Conservation (phyloP, 306 rosid species). For the Dalbergia cultrata region DNA sequence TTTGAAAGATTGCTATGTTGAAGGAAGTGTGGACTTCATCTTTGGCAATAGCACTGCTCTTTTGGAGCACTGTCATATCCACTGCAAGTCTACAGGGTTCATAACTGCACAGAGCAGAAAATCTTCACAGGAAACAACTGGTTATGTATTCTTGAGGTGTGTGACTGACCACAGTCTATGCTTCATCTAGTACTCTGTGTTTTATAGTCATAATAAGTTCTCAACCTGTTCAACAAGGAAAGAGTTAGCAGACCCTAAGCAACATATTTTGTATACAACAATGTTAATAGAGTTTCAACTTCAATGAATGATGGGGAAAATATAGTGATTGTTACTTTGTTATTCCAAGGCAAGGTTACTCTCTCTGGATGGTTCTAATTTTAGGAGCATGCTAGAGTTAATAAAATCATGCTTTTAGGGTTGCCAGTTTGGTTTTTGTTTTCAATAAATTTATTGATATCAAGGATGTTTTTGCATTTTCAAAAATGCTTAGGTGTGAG, state of each 20-base stretch:
- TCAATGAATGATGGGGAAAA: slow-evolving; percentile 36
- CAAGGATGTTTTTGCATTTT: too few species aligned
- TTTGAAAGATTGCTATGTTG: slow-evolving; percentile 92
- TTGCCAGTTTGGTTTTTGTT: background rate
- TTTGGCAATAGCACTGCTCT: slow-evolving; percentile 98
- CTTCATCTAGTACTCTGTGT: slow-evolving; percentile 5
- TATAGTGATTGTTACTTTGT: slow-evolving; percentile 29
- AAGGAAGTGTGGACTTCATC: slow-evolving; percentile 97
- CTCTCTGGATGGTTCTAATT: slow-evolving; percentile 17
- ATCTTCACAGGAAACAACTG: slow-evolving; percentile 92
- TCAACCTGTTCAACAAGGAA: slow-evolving; percentile 28
- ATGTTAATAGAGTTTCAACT: slow-evolving; percentile 21
- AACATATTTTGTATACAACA: slow-evolving; percentile 26
- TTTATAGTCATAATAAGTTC: slow-evolving; percentile 34
- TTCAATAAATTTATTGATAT: background rate
- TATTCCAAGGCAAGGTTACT: slow-evolving; percentile 12
- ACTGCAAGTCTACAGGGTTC: slow-evolving; percentile 88
- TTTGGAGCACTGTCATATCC: slow-evolving; percentile 92
- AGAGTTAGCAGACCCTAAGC: slow-evolving; percentile 18
- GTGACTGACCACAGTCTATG: slow-evolving; percentile 25
- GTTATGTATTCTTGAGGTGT: slow-evolving; percentile 95
- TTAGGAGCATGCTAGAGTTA: background rate
- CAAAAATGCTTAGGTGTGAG: too few species aligned
- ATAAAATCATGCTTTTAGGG: background rate
- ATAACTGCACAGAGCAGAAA: slow-evolving; percentile 90